Evolutionary conservation across 2,329 filamentous ascomycete genomes (phyloP).

Genomic region (Epichloe brachyelytri): DNA sequence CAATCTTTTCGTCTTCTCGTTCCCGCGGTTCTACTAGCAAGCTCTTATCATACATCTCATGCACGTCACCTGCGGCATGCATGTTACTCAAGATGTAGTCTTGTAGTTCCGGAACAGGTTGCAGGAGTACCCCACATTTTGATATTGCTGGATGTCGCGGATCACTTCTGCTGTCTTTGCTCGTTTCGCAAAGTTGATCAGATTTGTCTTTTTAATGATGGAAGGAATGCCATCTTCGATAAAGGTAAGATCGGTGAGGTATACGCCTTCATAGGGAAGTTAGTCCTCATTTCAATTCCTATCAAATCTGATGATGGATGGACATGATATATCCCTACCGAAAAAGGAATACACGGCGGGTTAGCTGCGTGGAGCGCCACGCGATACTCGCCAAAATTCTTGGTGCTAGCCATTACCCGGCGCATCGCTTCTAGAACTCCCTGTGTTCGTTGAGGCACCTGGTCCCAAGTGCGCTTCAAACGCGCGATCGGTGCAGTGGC

Average conservation of each 20-base stretch:
- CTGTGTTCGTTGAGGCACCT: constrained; percentile 76
- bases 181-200: constrained; percentile 98
- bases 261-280: constrained; percentile 48
- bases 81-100: constrained; percentile 96
- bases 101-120: constrained; percentile 81
- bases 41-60: constrained; percentile 99
- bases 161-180: constrained; percentile 98
- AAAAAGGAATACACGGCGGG: constrained; percentile 98
- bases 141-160: constrained; percentile 95
- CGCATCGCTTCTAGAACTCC: constrained; percentile 80
- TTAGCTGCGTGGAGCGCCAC: constrained; percentile 87
- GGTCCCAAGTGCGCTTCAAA: constrained; percentile 84
- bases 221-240: constrained; percentile 98
- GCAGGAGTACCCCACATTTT: constrained; percentile 94
- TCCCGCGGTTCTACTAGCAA: constrained; percentile 87
- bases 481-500: constrained; percentile 92
- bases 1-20: constrained; percentile 98
- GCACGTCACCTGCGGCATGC: constrained; percentile 87
- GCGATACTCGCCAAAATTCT: constrained; percentile 95
- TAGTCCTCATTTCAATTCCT: neutral
- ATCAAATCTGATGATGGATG: neutral
- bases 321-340: constrained; percentile 40
- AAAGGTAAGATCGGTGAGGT: constrained; percentile 92
- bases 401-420: constrained; percentile 88
- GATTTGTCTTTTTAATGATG: constrained; percentile 86